phyloP scores from a whole-genome alignment of 148 eudicot species.

The Camellia granthamiana region DNA sequence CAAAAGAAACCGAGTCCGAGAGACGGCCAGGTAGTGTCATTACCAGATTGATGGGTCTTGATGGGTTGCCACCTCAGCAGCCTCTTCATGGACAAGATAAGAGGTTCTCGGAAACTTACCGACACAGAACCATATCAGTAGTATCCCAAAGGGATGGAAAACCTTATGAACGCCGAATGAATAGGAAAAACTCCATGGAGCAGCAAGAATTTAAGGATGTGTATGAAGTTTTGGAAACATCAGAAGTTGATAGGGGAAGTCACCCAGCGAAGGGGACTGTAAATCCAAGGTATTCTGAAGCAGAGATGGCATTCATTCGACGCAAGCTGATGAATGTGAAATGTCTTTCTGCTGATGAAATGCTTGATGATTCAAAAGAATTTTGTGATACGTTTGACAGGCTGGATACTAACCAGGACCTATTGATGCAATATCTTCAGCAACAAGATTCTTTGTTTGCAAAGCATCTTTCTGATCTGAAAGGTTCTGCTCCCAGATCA shows the following conservation, averaged over 20 bases:
- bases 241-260: constrained; percentile 31
- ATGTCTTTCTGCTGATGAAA: constrained; percentile 47
- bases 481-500: constrained; percentile 35
- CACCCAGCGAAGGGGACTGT: constrained; percentile 27
- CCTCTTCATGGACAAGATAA: constrained; percentile 40
- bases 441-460: constrained; percentile 59
- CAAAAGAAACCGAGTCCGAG: constrained; percentile 36
- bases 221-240: constrained; percentile 58
- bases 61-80: constrained; percentile 60
- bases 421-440: constrained; percentile 47
- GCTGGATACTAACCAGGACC: constrained; percentile 46
- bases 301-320: constrained; percentile 43
- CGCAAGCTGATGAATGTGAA: constrained; percentile 43
- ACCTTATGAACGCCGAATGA: constrained; percentile 25
- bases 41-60: constrained; percentile 91
- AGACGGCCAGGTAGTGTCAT: constrained; percentile 44
- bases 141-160: constrained; percentile 26
- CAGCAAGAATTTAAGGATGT: constrained; percentile 65
- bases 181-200: constrained; percentile 36
- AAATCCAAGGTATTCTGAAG: constrained; percentile 30
- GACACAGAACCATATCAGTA: constrained; percentile 23
- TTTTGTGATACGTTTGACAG: constrained; percentile 43
- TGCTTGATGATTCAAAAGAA: constrained; percentile 41
- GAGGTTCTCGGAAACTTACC: constrained; percentile 31
- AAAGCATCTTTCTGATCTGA: constrained; percentile 54